Conservation (phyloP, 2,329 filamentous ascomycete genomes). For the Periconia digitata region DNA sequence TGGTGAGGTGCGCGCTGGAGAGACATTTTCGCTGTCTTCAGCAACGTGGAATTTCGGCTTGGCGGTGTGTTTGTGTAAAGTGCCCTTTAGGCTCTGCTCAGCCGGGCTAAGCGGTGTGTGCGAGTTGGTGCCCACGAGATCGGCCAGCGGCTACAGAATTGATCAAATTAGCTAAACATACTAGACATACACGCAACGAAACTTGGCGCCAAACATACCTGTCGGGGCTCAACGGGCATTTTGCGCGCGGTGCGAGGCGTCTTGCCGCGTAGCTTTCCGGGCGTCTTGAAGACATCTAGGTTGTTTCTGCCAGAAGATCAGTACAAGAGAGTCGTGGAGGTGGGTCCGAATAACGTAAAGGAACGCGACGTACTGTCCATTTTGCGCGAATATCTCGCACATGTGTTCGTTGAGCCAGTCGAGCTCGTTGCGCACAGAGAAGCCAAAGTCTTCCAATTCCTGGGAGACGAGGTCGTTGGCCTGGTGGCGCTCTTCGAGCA, state of each 20-base stretch:
- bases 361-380: slow-evolving; percentile 71
- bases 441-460: slow-evolving; percentile 91
- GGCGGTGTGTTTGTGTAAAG: slow-evolving; percentile 56
- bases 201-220: slow-evolving; percentile 57
- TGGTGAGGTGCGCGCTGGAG: slow-evolving; percentile 23
- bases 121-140: slow-evolving; percentile 50
- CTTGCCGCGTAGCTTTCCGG: slow-evolving; percentile 79
- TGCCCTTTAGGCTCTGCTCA: slow-evolving; percentile 52
- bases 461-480: slow-evolving; percentile 73
- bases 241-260: slow-evolving; percentile 74
- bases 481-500: slow-evolving; percentile 79
- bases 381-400: slow-evolving; percentile 85
- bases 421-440: slow-evolving; percentile 87
- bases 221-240: slow-evolving; percentile 59
- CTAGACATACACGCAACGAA: slow-evolving; percentile 28
- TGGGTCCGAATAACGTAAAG: background rate
- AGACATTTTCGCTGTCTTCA: slow-evolving; percentile 51
- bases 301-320: slow-evolving; percentile 67
- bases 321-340: slow-evolving; percentile 7
- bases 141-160: slow-evolving; percentile 48
- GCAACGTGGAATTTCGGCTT: slow-evolving; percentile 64
- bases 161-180: slow-evolving; percentile 15
- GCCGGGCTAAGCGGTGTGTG: slow-evolving; percentile 55
- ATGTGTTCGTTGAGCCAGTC: slow-evolving; percentile 99
- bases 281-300: slow-evolving; percentile 93